Conservation (phyloP, 139 green algal genomes). For the Raphidocelis subcapitata region DNA sequence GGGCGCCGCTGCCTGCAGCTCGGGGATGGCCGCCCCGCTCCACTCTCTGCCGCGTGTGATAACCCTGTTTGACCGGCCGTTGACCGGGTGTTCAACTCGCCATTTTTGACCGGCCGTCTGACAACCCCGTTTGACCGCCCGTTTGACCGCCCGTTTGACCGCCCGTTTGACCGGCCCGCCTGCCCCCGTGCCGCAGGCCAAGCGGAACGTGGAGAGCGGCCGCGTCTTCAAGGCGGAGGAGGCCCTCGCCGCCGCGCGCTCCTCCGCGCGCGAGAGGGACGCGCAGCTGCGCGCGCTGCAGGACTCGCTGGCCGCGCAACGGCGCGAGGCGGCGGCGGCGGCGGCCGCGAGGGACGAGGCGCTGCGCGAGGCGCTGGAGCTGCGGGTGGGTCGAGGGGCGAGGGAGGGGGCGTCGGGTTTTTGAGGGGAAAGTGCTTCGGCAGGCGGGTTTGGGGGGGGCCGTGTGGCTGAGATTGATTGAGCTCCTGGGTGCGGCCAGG, state of each 20-base stretch:
- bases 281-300: conserved; percentile 17
- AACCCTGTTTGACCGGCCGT: not conserved
- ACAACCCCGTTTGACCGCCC: not conserved
- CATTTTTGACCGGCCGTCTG: not conserved
- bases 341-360: too few species aligned
- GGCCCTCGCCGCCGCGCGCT: conserved; percentile 19
- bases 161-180: not conserved
- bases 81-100: not conserved
- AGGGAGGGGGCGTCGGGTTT: too few species aligned
- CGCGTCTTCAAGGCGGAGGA: conserved; percentile 65
- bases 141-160: not conserved
- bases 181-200: conserved; percentile 32
- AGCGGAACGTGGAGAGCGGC: conserved; percentile 63
- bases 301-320: too few species aligned
- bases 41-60: not conserved
- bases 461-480: too few species aligned
- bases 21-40: not conserved
- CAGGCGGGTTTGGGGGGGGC: too few species aligned
- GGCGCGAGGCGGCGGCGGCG: too few species aligned
- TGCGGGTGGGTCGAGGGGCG: too few species aligned
- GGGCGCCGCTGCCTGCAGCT: not conserved
- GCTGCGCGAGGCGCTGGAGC: too few species aligned
- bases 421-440: too few species aligned
- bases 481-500: too few species aligned
- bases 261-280: not conserved